These are phyloP conservation scores for Neurospora africana DNA, from an alignment of 495 filamentous ascomycete species.

Conservation along the genomic window DNA sequence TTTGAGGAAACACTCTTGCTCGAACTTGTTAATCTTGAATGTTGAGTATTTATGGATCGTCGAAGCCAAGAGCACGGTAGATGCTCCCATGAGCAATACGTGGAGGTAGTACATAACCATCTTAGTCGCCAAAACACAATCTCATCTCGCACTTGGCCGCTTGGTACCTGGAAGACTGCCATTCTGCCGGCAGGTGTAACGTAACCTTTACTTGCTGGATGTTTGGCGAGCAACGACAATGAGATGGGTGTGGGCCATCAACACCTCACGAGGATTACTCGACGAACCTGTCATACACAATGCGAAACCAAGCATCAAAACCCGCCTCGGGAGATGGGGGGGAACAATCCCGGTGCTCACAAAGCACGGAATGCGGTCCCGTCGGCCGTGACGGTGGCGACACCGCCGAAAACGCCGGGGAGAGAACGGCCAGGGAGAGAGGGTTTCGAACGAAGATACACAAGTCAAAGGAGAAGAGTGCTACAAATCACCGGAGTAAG, in stretches of 20 bases:
- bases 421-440: background rate
- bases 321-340: background rate
- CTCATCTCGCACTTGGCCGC: background rate
- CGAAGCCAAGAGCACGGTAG: background rate
- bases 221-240: background rate
- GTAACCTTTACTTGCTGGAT: background rate
- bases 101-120: background rate
- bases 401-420: background rate
- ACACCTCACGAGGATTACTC: background rate
- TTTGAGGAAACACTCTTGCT: background rate
- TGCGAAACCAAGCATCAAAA: background rate
- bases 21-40: background rate
- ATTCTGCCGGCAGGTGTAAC: background rate
- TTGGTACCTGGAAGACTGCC: background rate
- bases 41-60: background rate
- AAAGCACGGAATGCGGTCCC: background rate
- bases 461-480: constrained; percentile 1
- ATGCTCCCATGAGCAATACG: background rate
- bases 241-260: background rate
- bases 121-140: background rate
- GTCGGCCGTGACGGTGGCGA: background rate
- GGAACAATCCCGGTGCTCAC: background rate
- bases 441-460: constrained; percentile 1
- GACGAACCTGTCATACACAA: background rate
- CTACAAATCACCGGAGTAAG: constrained; percentile 25